These are phyloP conservation scores for Lentinula sp. DNA, from an alignment of 768 basidiomycete species.

Conservation along the genomic window DNA sequence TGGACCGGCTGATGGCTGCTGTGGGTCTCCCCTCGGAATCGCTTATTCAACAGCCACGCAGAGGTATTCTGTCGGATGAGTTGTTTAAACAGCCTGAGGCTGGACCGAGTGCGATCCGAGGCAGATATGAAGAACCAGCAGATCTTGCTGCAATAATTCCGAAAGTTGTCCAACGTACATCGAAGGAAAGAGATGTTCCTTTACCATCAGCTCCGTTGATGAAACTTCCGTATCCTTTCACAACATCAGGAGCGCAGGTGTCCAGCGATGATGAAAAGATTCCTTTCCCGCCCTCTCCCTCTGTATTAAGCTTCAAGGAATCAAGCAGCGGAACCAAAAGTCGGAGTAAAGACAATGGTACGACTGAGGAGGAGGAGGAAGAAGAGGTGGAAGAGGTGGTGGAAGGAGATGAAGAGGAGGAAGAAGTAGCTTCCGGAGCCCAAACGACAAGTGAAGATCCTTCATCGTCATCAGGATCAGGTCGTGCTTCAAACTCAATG, in stretches of 20 bases:
- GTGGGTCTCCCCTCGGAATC: constrained; percentile 36
- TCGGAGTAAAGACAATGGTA: constrained; percentile 18
- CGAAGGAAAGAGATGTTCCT: constrained; percentile 37
- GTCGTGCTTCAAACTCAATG: constrained; percentile 74
- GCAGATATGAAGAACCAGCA: constrained; percentile 12
- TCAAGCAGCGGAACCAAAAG: constrained; percentile 18
- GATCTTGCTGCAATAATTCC: constrained; percentile 34
- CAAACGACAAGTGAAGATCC: constrained; percentile 37
- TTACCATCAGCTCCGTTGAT: constrained; percentile 32
- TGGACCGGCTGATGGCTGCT: constrained; percentile 56
- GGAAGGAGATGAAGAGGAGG: constrained; percentile 22
- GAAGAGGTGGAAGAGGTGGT: constrained; percentile 20
- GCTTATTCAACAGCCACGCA: constrained; percentile 40
- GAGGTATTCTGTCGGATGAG: constrained; percentile 56
- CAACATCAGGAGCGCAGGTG: constrained; percentile 45
- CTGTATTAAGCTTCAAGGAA: constrained; percentile 31
- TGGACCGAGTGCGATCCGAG: constrained; percentile 10
- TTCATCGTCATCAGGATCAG: constrained; percentile 39
- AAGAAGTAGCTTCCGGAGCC: constrained; percentile 33
- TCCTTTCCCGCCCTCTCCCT: constrained; percentile 70
- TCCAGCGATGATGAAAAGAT: constrained; percentile 59
- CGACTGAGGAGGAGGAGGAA: constrained; percentile 25
- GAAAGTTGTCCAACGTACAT: constrained; percentile 36
- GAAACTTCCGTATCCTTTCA: constrained; percentile 67
- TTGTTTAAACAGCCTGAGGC: constrained; percentile 48